A percentile compares a stretch with the other conserved stretches of the same genome.
Evolutionary conservation across 805 yeast genomes (phyloP).

Genomic region (Wickerhamiella dianesei): DNA sequence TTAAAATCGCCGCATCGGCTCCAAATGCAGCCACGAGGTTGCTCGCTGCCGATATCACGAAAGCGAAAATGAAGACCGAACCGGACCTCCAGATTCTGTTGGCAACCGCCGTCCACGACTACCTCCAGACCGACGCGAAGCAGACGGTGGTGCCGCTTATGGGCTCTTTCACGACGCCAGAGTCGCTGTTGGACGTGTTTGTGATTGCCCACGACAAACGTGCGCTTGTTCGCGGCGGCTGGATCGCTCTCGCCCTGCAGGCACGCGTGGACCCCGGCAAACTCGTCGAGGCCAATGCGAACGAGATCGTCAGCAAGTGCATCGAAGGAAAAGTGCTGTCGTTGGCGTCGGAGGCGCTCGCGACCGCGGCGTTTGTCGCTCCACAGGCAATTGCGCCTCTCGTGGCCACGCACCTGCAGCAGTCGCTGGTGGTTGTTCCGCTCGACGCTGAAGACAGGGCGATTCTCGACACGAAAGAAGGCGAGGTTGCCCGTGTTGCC

Average conservation of each 20-base stretch:
- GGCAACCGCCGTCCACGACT: neutral
- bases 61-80: neutral
- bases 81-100: neutral
- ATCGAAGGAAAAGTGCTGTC: slow-evolving; percentile 20
- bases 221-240: slow-evolving; percentile 34
- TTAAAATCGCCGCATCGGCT: neutral
- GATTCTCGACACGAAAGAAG: slow-evolving; percentile 61
- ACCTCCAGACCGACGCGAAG: neutral
- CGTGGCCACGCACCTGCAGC: slow-evolving; percentile 31
- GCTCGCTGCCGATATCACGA: neutral
- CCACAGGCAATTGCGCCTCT: slow-evolving; percentile 45
- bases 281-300: slow-evolving; percentile 28
- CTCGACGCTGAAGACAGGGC: slow-evolving; percentile 38
- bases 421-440: slow-evolving; percentile 30
- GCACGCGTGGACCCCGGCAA: slow-evolving; percentile 51
- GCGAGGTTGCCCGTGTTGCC: slow-evolving; percentile 21
- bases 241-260: slow-evolving; percentile 64
- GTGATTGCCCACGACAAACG: slow-evolving; percentile 1
- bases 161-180: neutral
- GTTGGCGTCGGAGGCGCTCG: slow-evolving; percentile 22
- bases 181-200: slow-evolving; percentile 2
- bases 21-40: neutral
- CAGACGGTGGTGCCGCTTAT: neutral
- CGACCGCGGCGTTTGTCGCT: slow-evolving; percentile 38
- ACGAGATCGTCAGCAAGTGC: slow-evolving; percentile 19